Base-by-base conservation (phyloP, 169 alveolate species). In the Plasmodium gonderi region DNA sequence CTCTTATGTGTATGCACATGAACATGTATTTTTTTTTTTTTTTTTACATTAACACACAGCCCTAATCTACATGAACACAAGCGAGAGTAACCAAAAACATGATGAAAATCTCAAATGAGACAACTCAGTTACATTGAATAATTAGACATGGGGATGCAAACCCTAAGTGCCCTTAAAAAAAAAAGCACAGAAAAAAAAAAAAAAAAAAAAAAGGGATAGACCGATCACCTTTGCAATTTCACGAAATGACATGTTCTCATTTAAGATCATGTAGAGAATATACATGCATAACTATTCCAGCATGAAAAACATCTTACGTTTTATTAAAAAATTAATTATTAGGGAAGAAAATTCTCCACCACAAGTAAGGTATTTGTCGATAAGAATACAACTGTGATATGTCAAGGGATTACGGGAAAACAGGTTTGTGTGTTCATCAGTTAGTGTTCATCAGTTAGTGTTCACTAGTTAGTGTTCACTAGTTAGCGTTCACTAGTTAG, bases 391-490 rank as follows among this genome's bases (percentile, higher is more conserved):
- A 96, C 96, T 65, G 97, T 98, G 44, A 97, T 98, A 47, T 97
- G 98, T 95, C 99, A 98, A 81, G 99, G 99, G 9, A 92, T 97
- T 80, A 97, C 99, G 0, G 99, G 99, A 40, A 97, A 97, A 81
- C 98, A 97, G 96, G 99, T 97, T 54, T 6, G 69, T 12, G 20
- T 54, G 33, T 54, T 0, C 69, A 9, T n/a, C 23, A 26, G 69
- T 54, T 9, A 0, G 69, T 54, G 69, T 54, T 3, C 31, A 5
- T 51, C 20, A 20, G 0, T 51, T 0, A 0, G 68, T 51, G 68
- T n/a, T 1, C 68, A 20, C 6, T 49, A n/a, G 0, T 49, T 3
- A 0, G 51, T 42, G 9, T 42, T 38, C 42, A 33, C 3, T 40
- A 33, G 17, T 72, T 75, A 8, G 26, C 29, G 9, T 42, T 1